Percentiles rank a stretch among this genome's conserved stretches.
phyloP scores from a whole-genome alignment of 2,329 filamentous ascomycete species.

The Pseudocercospora cruenta region DNA sequence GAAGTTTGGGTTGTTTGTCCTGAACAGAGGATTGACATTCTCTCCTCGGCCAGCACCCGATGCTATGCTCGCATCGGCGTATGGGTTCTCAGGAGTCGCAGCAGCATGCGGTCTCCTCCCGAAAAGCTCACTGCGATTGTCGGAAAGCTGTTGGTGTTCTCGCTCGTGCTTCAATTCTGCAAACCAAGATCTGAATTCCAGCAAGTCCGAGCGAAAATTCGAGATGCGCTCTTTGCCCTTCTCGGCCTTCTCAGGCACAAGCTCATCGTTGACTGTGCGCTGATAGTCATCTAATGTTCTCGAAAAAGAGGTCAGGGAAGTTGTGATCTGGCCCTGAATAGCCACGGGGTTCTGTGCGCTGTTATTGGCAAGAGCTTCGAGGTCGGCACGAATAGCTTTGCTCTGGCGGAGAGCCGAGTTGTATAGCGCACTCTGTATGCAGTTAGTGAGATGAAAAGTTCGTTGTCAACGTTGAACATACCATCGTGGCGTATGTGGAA shows the following conservation, averaged over 20 bases:
- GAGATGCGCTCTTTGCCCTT: constrained; percentile 85
- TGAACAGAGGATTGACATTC: constrained; percentile 42
- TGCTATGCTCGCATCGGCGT: constrained; percentile 62
- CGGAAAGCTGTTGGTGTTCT: constrained; percentile 60
- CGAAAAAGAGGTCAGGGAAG: constrained; percentile 77
- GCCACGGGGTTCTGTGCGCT: constrained; percentile 59
- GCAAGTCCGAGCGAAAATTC: constrained; percentile 80
- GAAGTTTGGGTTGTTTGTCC: constrained; percentile 42
- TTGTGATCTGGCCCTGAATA: constrained; percentile 70
- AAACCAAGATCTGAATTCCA: constrained; percentile 77
- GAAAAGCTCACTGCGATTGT: constrained; percentile 75
- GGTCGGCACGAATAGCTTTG: constrained; percentile 75
- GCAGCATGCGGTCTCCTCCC: constrained; percentile 76
- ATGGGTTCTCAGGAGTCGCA: constrained; percentile 84
- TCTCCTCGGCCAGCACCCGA: constrained; percentile 33
- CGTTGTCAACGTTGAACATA: not conserved
- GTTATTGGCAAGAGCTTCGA: constrained; percentile 68
- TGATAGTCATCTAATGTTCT: constrained; percentile 94
- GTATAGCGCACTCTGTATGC: constrained; percentile 62
- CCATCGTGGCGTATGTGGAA: not conserved
- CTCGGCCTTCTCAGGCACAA: constrained; percentile 86
- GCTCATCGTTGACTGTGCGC: constrained; percentile 80
- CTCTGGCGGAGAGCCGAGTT: constrained; percentile 85
- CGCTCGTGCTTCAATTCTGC: constrained; percentile 75
- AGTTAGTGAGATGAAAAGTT: not conserved